phyloP scores from a whole-genome alignment of 2,329 filamentous ascomycete species.

The Colletotrichum gloeosporioides region DNA sequence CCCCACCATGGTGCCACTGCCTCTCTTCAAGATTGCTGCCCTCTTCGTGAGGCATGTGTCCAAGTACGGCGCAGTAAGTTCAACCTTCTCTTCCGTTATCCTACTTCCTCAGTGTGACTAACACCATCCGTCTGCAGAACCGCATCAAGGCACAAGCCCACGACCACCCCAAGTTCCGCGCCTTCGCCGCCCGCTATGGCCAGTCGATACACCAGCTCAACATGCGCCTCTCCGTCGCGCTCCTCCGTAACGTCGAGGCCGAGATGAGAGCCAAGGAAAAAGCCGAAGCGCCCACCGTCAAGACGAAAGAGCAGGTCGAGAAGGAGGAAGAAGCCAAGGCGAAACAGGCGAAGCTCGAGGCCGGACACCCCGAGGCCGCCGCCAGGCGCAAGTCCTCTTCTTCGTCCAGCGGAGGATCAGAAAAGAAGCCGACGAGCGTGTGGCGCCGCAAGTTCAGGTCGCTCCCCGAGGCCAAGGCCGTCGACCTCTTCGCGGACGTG shows the following conservation, averaged over 20 bases:
- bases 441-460: conserved; percentile 68
- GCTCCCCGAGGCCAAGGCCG: conserved; percentile 68
- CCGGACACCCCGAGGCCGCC: conserved; percentile 1
- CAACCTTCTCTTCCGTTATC: background rate
- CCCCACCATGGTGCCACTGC: conserved; percentile 64
- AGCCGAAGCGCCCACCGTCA: conserved; percentile 68
- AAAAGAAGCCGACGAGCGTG: conserved; percentile 46
- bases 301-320: conserved; percentile 65
- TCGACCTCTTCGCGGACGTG: conserved; percentile 71
- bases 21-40: conserved; percentile 70
- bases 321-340: conserved; percentile 56
- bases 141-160: conserved; percentile 70
- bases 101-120: background rate
- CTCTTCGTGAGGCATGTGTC: conserved; percentile 70
- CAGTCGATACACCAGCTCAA: conserved; percentile 71
- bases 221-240: conserved; percentile 67
- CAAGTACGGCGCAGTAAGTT: conserved; percentile 71
- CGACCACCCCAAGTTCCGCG: conserved; percentile 66
- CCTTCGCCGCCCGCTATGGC: conserved; percentile 65
- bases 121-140: conserved; percentile 51
- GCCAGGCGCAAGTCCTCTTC: background rate
- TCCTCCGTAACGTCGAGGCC: conserved; percentile 62
- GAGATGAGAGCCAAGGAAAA: conserved; percentile 65
- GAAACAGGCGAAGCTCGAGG: conserved; percentile 40
- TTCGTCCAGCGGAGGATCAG: background rate